Base-by-base conservation (phyloP, 2,329 filamentous ascomycete species). In the Diaporthe citrichinensis region DNA sequence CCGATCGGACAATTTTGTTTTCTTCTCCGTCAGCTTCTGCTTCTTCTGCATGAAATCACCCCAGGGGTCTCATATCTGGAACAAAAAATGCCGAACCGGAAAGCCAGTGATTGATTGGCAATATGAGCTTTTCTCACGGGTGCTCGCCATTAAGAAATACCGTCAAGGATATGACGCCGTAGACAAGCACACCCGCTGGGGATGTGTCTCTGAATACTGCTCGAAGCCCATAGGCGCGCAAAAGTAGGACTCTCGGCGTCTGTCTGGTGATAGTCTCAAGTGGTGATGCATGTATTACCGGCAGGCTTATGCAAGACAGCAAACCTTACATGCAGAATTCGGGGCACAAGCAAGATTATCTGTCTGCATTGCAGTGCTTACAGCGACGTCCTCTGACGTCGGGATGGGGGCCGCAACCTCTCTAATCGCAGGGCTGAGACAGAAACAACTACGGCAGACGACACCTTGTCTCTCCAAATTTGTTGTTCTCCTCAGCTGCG, bases 361-460 rank as follows among this genome's bases (percentile, higher is more conserved):
- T 68, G 46, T 39, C 23, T 55, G 46, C 46, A 68, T 28, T 68
- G 65, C 46, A 68, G 65, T 39, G 31, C 62, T 68, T 25, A 36
- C 34, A 53, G 34, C 46, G 15, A 34, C 31, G 34, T 25, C 34
- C n/a, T 68, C 44, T 68, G 34, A 39, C 31, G 65, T 36, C 46
- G 23, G 23, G 28, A 28, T 28, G 46, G 46, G 65, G 46, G 31
- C 65, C 31, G n/a, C 4, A 39, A 6, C 53, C 10, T 25, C 46
- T 53, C 53, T 68, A 3, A 68, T 41, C 34, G 49, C 65, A 68
- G 65, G 65, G 65, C 65, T 68, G 65, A 68, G 65, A 68, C 65
- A 68, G 39, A 28, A 25, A 6, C 14, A 20, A 53, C 8, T n/a
- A 39, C 31, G 31, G 34, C 15, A 17, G 25, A 68, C 12, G 7